Evolutionary conservation across 306 rosid genomes (phyloP).

Genomic region (Trichosanthes cucumerina): DNA sequence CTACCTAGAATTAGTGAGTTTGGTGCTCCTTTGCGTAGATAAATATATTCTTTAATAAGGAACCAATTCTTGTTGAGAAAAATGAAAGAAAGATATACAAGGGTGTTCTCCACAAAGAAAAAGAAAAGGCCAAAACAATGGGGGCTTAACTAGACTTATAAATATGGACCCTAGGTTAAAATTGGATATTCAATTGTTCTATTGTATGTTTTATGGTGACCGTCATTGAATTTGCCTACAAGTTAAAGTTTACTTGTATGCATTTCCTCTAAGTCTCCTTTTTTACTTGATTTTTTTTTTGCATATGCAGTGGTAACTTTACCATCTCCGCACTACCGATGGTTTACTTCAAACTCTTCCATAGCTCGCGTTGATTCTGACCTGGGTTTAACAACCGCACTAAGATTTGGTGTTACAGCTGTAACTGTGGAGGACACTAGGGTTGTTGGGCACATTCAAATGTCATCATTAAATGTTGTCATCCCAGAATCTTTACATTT

Average conservation of each 20-base stretch:
- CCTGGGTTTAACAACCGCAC: slow-evolving; percentile 55
- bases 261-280: slow-evolving; percentile 13
- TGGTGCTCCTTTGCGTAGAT: not conserved
- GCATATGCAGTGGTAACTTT: slow-evolving; percentile 54
- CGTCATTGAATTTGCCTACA: not conserved
- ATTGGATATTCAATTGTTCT: not conserved
- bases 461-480: slow-evolving; percentile 76
- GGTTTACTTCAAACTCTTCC: slow-evolving; percentile 82
- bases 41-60: not conserved
- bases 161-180: not conserved
- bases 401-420: slow-evolving; percentile 56
- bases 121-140: not conserved
- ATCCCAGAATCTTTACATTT: slow-evolving; percentile 52
- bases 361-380: slow-evolving; percentile 56
- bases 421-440: slow-evolving; percentile 77
- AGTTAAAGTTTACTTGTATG: slow-evolving; percentile 5
- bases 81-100: not conserved
- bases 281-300: slow-evolving; percentile 5
- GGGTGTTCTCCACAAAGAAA: not conserved
- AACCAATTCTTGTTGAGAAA: not conserved
- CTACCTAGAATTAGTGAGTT: not conserved
- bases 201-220: not conserved
- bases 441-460: slow-evolving; percentile 75
- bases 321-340: slow-evolving; percentile 82
- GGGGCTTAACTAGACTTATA: not conserved